phyloP scores from a whole-genome alignment of 129 eudicot genomes.

The Flaveria robusta region DNA sequence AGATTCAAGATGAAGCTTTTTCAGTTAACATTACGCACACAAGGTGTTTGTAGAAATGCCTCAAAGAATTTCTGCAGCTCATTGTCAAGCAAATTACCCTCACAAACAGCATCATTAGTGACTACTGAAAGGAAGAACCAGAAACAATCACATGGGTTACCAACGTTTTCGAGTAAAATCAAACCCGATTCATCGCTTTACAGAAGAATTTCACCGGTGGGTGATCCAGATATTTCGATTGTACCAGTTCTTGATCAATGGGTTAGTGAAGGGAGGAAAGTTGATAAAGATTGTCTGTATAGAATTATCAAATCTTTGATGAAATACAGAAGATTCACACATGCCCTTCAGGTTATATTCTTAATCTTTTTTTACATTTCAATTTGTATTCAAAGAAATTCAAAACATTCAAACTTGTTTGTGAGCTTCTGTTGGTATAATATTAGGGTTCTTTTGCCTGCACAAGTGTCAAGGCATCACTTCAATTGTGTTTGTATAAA shows the following conservation, averaged over 20 bases:
- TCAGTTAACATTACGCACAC: slow-evolving; percentile 19
- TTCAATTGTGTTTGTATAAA: neutral
- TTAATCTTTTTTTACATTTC: neutral
- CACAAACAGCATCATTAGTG: slow-evolving; percentile 18
- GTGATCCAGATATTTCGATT: slow-evolving; percentile 50
- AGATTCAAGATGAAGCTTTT: slow-evolving; percentile 29
- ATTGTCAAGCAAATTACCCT: slow-evolving; percentile 20
- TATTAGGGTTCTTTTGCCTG: neutral
- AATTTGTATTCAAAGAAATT: neutral
- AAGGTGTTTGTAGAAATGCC: slow-evolving; percentile 38
- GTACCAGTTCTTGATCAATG: slow-evolving; percentile 63
- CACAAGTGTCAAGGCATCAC: neutral
- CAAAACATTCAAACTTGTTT: neutral
- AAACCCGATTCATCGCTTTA: slow-evolving; percentile 34
- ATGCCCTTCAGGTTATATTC: slow-evolving; percentile 62
- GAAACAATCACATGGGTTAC: slow-evolving; percentile 8
- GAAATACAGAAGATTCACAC: slow-evolving; percentile 47
- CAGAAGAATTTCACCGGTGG: slow-evolving; percentile 56
- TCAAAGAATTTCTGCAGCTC: slow-evolving; percentile 25
- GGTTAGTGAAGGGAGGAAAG: slow-evolving; percentile 50
- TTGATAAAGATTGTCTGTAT: slow-evolving; percentile 28
- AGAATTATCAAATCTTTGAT: slow-evolving; percentile 36
- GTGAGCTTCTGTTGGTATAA: neutral
- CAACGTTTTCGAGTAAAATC: neutral
- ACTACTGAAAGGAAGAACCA: neutral